A percentile compares a stretch with the other conserved stretches of the same genome.
Evolutionary conservation across 805 yeast genomes (phyloP).

Genomic region (Candida berthetii): DNA sequence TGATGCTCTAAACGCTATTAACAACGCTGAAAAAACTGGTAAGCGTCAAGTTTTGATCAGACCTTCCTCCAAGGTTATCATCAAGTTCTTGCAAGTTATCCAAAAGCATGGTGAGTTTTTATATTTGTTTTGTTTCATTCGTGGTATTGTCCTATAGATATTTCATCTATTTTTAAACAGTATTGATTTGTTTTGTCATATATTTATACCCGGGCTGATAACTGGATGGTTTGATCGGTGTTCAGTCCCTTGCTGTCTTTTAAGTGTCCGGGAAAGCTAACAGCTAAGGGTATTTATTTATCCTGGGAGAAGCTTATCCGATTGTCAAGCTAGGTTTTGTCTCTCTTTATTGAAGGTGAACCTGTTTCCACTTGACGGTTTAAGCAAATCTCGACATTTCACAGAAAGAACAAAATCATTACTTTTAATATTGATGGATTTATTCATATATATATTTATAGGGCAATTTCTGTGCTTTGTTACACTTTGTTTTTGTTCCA

Average conservation of each 20-base stretch:
- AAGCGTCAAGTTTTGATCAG: slow-evolving; percentile 97
- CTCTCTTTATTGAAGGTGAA: too few relatives aligned
- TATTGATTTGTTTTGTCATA: background rate
- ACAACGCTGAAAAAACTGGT: slow-evolving; percentile 99
- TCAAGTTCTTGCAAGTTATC: slow-evolving; percentile 94
- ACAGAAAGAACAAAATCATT: too few relatives aligned
- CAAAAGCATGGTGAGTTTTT: slow-evolving; percentile 74
- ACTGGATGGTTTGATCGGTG: slow-evolving; percentile 91
- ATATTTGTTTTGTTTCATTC: background rate
- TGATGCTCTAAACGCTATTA: slow-evolving; percentile 96
- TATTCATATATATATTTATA: too few relatives aligned
- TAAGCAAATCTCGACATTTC: background rate
- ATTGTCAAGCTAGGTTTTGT: slow-evolving; percentile 8
- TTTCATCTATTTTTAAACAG: background rate
- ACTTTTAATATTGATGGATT: too few relatives aligned
- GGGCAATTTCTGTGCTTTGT: background rate
- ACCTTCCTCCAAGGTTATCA: slow-evolving; percentile 97
- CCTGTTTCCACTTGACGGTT: background rate
- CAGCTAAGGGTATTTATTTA: background rate
- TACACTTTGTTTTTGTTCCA: too few relatives aligned
- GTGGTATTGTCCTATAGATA: background rate
- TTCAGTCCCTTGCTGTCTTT: slow-evolving; percentile 90
- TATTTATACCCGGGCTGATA: slow-evolving; percentile 69
- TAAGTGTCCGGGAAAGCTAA: slow-evolving; percentile 81
- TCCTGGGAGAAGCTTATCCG: slow-evolving; percentile 31